Base-by-base conservation (phyloP, 2,329 filamentous ascomycete species). In the Chaetomiaceae sp. region DNA sequence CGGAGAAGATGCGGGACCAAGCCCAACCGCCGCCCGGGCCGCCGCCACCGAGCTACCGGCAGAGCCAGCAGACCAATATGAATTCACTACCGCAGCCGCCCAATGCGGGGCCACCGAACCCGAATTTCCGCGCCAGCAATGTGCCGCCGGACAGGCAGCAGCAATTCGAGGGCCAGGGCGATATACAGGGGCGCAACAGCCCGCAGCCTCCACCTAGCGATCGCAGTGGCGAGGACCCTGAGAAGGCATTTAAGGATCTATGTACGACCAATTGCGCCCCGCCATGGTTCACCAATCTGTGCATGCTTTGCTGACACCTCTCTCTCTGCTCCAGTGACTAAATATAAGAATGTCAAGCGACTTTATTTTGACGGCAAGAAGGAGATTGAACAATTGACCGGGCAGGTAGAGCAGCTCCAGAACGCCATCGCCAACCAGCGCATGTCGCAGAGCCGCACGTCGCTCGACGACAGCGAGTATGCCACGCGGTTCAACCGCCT, bases 281-380 rank as follows among this genome's bases (percentile, higher is more conserved):
- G n/a, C 46, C 39, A 21, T 35, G 25, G 38, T 34, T 44, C 23
- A 17, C 25, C 3, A 8, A 12, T 31, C 19, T 13, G 41, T 8
- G 39, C 31, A 50, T 17, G n/a, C 45, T 45, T 45, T 48, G 37
- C 61, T 66, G 30, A 81, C 55, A 61, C 50, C 72, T 41, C 25
- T 5, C 4, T 33, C 5, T 13, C 30, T n/a, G n/a, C n/a, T 33
- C 30, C 10, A 96, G 91, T 93, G 64, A 83, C 82, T 59, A 99
- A 99, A 73, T 99, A 99, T 68, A 95, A 95, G 68, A 96, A 96
- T 66, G 92, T 99, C 51, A 99, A 99, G 74, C 85, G 90, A 50
- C 87, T 96, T 62, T 99, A 96, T 67, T 97, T 97, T 67, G 93
- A 97, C 58, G 90, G 92, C 64, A 93, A 95, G 65, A 79, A 84